Percentiles rank a stretch among this genome's conserved stretches.
Evolutionary conservation across 306 rosid genomes (phyloP).

Genomic region (Mimosa bimucronata): DNA sequence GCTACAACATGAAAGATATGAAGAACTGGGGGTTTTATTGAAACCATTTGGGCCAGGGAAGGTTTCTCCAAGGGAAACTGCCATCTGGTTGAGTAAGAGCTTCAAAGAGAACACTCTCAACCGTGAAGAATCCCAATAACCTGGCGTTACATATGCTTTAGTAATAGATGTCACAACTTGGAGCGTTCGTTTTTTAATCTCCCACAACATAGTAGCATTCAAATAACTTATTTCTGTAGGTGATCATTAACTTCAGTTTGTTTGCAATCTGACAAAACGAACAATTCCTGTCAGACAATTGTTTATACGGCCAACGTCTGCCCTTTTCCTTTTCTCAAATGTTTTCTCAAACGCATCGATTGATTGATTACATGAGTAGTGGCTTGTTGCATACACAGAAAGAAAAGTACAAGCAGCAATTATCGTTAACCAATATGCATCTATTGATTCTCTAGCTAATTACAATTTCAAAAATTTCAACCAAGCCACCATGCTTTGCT

Average conservation of each 20-base stretch:
- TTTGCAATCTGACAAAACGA: slow-evolving; percentile 32
- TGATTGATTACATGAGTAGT: neutral
- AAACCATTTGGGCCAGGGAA: slow-evolving; percentile 94
- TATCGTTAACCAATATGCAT: neutral
- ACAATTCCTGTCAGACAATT: neutral
- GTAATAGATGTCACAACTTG: slow-evolving; percentile 32
- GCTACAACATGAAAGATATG: slow-evolving; percentile 82
- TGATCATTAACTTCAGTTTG: slow-evolving; percentile 15
- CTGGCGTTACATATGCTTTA: slow-evolving; percentile 33
- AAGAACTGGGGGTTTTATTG: slow-evolving; percentile 82
- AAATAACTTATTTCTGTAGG: slow-evolving; percentile 45
- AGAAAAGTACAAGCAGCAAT: neutral
- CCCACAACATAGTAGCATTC: slow-evolving; percentile 35
- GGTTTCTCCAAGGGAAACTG: slow-evolving; percentile 94
- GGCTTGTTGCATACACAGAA: neutral
- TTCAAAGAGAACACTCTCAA: slow-evolving; percentile 68
- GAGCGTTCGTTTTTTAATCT: slow-evolving; percentile 34
- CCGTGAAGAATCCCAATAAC: slow-evolving; percentile 48
- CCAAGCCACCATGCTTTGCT: neutral
- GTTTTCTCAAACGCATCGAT: neutral
- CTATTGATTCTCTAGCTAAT: neutral
- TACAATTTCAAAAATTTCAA: neutral
- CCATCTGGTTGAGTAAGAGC: slow-evolving; percentile 93
- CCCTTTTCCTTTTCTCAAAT: neutral
- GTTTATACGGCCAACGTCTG: neutral